phyloP scores from a whole-genome alignment of 129 eudicot genomes.

The Deinandra increscens region DNA sequence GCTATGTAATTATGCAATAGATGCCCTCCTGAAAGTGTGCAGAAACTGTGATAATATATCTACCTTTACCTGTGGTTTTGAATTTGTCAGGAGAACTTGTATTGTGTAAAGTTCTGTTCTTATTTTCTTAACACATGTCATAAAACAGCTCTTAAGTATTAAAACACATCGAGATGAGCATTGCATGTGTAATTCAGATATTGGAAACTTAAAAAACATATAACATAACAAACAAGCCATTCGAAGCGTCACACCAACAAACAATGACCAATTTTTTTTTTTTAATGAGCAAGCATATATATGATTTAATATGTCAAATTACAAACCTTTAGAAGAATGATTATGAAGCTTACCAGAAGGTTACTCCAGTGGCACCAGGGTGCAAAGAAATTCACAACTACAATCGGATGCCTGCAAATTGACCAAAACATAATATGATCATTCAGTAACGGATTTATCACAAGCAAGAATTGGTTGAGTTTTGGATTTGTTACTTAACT shows the following conservation, averaged over 20 bases:
- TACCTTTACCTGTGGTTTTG: background rate
- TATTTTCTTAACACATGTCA: background rate
- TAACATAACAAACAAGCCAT: background rate
- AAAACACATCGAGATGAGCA: background rate
- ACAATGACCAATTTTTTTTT: background rate
- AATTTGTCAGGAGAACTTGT: background rate
- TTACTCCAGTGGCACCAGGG: slow-evolving; percentile 97
- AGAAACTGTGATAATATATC: too few relatives aligned
- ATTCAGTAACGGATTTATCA: background rate
- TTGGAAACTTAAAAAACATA: background rate
- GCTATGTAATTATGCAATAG: too few relatives aligned
- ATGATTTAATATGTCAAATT: background rate
- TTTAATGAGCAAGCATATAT: background rate
- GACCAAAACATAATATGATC: slow-evolving; percentile 9
- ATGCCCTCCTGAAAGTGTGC: too few relatives aligned
- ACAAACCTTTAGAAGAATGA: background rate
- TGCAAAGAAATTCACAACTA: slow-evolving; percentile 86
- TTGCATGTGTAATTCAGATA: background rate
- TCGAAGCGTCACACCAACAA: background rate
- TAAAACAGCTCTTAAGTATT: background rate
- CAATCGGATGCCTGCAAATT: slow-evolving; percentile 61
- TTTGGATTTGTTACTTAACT: slow-evolving; percentile 28
- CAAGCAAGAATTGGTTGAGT: background rate
- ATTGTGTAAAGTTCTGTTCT: background rate
- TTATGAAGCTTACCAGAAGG: slow-evolving; percentile 51